Conservation (phyloP, 2,329 filamentous ascomycete species). For the Trichophyton verrucosum region DNA sequence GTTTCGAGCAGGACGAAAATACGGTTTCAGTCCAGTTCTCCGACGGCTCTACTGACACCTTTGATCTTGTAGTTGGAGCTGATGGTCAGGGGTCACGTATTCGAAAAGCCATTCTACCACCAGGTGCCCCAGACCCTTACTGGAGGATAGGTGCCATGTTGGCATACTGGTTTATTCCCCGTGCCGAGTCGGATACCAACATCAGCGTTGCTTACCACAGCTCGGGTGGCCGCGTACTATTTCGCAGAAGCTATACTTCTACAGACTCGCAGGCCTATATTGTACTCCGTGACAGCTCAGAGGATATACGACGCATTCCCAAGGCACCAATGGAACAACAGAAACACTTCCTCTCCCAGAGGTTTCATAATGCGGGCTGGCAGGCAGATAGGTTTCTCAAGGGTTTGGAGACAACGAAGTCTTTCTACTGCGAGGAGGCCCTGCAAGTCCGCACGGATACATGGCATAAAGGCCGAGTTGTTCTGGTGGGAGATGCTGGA, state of each 20-base stretch:
- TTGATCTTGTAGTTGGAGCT: constrained; percentile 44
- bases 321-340: not conserved
- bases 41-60: constrained; percentile 33
- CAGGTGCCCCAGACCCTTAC: constrained; percentile 11
- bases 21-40: constrained; percentile 32
- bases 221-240: constrained; percentile 17
- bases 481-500: constrained; percentile 32
- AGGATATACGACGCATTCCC: not conserved
- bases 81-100: constrained; percentile 44
- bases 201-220: constrained; percentile 11
- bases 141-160: constrained; percentile 15
- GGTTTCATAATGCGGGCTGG: constrained; percentile 30
- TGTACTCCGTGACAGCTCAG: constrained; percentile 1
- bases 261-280: constrained; percentile 18
- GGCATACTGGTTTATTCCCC: constrained; percentile 21
- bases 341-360: constrained; percentile 19
- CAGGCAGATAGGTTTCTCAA: constrained; percentile 25
- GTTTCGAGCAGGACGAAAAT: constrained; percentile 23
- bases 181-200: constrained; percentile 14
- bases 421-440: constrained; percentile 35
- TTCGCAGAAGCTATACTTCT: constrained; percentile 16
- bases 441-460: constrained; percentile 24
- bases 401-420: constrained; percentile 28
- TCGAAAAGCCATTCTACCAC: constrained; percentile 31
- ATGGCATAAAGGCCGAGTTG: constrained; percentile 25